Conservation (phyloP, 169 alveolate species). For the Cryptosporidium ubiquitum region DNA sequence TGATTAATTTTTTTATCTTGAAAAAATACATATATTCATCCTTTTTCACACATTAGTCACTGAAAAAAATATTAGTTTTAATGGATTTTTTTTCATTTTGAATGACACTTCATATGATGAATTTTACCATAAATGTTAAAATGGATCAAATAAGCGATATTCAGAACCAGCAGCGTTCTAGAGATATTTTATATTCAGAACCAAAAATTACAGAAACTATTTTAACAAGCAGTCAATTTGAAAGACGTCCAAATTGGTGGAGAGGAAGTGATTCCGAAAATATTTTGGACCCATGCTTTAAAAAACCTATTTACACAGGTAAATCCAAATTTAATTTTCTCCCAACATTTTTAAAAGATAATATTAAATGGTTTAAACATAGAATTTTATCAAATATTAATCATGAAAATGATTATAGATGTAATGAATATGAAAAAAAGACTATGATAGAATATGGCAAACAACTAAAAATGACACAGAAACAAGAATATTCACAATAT, state of each 20-base stretch:
- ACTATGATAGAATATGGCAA: not conserved
- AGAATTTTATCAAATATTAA: not conserved
- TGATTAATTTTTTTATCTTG: not conserved
- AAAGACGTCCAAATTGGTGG: constrained; percentile 47
- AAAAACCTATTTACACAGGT: constrained; percentile 48
- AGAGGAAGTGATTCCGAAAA: constrained; percentile 50
- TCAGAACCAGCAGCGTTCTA: not conserved
- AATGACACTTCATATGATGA: not conserved
- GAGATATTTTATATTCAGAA: not conserved
- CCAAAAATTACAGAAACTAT: not conserved
- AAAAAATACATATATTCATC: not conserved
- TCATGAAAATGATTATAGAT: not conserved
- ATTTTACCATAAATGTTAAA: not conserved
- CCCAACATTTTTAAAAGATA: constrained; percentile 38
- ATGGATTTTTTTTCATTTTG: not conserved
- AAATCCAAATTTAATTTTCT: constrained; percentile 47
- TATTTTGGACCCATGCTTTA: constrained; percentile 32
- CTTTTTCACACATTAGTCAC: not conserved
- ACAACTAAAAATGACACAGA: constrained; percentile 12
- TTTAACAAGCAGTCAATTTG: not conserved
- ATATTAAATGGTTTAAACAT: constrained; percentile 28
- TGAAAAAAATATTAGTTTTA: not conserved
- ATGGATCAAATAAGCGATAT: not conserved
- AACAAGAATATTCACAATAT: constrained; percentile 41
- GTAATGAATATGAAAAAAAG: not conserved